These are phyloP conservation scores for Metschnikowia dekortorum DNA, from an alignment of 805 yeast species.

Conservation along the genomic window DNA sequence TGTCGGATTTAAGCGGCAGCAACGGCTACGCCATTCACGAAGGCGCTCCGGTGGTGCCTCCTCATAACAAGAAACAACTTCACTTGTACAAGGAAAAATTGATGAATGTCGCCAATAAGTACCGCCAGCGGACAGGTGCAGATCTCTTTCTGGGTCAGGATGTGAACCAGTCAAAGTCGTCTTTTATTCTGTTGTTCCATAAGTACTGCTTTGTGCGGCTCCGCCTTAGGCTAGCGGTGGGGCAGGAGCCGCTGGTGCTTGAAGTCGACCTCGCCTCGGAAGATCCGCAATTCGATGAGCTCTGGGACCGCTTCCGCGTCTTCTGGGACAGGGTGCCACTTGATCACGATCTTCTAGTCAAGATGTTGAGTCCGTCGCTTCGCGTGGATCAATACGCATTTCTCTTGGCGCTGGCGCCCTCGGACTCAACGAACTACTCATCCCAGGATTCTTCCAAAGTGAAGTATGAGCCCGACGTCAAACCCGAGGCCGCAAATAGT, in stretches of 20 bases:
- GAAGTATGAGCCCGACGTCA: slow-evolving; percentile 3
- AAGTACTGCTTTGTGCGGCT: slow-evolving; percentile 9
- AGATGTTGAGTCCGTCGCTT: background rate
- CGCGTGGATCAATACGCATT: background rate
- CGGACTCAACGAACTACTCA: slow-evolving; percentile 8
- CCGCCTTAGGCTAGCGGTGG: background rate
- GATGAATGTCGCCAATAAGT: slow-evolving; percentile 3
- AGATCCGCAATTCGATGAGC: background rate
- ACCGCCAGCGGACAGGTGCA: slow-evolving; percentile 1
- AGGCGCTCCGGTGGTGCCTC: slow-evolving; percentile 2
- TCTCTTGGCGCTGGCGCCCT: background rate
- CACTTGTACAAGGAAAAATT: slow-evolving; percentile 2
- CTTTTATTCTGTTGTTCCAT: slow-evolving; percentile 9
- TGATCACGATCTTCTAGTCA: background rate
- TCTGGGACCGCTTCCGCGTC: slow-evolving; percentile 5
- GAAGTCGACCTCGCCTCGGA: background rate
- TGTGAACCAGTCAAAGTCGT: slow-evolving; percentile 3
- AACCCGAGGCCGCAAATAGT: background rate
- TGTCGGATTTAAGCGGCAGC: slow-evolving; percentile 11
- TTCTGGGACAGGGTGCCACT: background rate
- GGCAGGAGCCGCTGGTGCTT: slow-evolving; percentile 1
- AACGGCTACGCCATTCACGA: slow-evolving; percentile 1
- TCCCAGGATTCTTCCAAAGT: slow-evolving; percentile 5
- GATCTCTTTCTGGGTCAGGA: slow-evolving; percentile 8
- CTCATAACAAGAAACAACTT: background rate